phyloP scores from a whole-genome alignment of 208 protist species.

The Leishmania martiniquensis region DNA sequence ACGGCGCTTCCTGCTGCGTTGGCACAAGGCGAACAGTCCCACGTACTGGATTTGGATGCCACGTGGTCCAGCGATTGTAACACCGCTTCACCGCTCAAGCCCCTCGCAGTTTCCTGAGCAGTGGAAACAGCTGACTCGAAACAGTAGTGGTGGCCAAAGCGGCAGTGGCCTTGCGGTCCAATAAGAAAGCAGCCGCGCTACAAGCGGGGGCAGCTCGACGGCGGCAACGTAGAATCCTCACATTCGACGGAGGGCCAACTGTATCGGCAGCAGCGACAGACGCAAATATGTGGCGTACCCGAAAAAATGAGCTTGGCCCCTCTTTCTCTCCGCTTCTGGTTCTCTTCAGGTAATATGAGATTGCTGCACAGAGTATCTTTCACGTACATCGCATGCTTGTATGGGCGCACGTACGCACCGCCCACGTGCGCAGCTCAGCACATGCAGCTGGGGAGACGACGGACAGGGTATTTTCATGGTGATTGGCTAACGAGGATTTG shows the following conservation, averaged over 20 bases:
- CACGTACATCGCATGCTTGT: not conserved
- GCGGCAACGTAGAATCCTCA: not conserved
- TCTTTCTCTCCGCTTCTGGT: not conserved
- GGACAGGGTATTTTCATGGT: not conserved
- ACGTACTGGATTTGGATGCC: constrained; percentile 90
- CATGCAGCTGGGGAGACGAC: not conserved
- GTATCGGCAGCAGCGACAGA: not conserved
- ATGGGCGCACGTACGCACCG: not conserved
- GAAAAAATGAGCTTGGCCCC: not conserved
- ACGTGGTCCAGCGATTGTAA: constrained; percentile 52
- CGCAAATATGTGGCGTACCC: too few relatives aligned
- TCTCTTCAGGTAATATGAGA: not conserved
- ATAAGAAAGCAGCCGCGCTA: too few relatives aligned
- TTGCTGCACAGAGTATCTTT: too few relatives aligned
- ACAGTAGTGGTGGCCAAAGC: constrained; percentile 1
- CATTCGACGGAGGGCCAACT: too few relatives aligned
- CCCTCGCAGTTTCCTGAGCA: constrained; percentile 79
- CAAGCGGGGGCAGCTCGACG: too few relatives aligned
- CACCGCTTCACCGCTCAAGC: constrained; percentile 67
- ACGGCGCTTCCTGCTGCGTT: constrained; percentile 80
- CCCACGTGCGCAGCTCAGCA: not conserved
- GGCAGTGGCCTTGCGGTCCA: not conserved
- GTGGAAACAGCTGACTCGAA: constrained; percentile 66
- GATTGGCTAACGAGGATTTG: not conserved
- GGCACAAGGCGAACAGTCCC: constrained; percentile 92